Conservation (phyloP, 2,329 filamentous ascomycete genomes). For the Davidsoniella eucalypti region DNA sequence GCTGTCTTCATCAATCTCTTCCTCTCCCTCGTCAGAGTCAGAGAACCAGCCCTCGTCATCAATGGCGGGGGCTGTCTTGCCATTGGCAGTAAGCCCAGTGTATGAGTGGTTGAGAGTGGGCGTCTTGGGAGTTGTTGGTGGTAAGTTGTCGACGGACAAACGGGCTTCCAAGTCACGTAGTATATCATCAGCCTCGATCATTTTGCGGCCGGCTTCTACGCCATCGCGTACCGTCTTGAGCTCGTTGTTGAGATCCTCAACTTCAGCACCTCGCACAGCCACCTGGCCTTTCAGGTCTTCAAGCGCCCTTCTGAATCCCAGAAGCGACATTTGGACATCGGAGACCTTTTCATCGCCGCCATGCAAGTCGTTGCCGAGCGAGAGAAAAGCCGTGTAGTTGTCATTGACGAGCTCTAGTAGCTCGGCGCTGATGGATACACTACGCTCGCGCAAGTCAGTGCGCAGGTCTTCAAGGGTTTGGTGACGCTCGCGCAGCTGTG, state of each 20-base stretch:
- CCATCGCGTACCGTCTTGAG: constrained; percentile 45
- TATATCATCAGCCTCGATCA: constrained; percentile 52
- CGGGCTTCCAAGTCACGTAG: constrained; percentile 45
- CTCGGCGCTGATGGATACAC: constrained; percentile 65
- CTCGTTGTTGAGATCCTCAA: constrained; percentile 46
- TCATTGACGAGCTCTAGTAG: constrained; percentile 87
- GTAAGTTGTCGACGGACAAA: constrained; percentile 35
- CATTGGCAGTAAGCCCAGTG: background rate
- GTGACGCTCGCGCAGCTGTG: constrained; percentile 61
- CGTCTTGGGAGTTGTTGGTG: constrained; percentile 15
- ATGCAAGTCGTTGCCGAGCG: constrained; percentile 61
- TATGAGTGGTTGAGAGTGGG: constrained; percentile 18
- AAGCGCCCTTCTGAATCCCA: constrained; percentile 73
- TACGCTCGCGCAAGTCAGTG: constrained; percentile 66
- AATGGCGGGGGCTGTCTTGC: constrained; percentile 15
- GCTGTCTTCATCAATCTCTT: constrained; percentile 20
- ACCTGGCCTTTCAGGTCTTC: constrained; percentile 56
- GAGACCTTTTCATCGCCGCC: constrained; percentile 87
- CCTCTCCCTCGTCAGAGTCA: constrained; percentile 20
- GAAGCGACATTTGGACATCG: constrained; percentile 69
- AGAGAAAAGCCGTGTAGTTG: constrained; percentile 85
- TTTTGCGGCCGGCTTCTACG: constrained; percentile 42
- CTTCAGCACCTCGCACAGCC: constrained; percentile 43
- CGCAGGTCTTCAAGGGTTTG: constrained; percentile 92
- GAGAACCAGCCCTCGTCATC: constrained; percentile 13